Evolutionary conservation across 1,284 basidiomycete genomes (phyloP).

Genomic region (Ceratobasidium sp.): DNA sequence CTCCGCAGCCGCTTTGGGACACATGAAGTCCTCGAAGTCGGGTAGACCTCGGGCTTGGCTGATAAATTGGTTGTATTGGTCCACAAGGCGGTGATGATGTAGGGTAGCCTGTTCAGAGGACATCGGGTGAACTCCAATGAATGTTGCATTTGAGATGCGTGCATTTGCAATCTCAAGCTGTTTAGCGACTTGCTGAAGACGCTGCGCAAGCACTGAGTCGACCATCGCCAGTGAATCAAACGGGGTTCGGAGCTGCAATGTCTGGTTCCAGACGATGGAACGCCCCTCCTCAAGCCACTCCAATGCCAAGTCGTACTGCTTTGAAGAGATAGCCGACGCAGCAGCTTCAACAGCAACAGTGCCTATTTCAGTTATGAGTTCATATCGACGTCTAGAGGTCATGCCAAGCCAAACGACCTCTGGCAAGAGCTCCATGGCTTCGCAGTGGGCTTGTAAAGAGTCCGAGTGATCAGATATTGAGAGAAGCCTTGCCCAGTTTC

Average conservation of each 20-base stretch:
- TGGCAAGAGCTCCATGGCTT: slow-evolving; percentile 37
- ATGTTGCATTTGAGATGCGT: background rate
- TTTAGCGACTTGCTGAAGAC: slow-evolving; percentile 19
- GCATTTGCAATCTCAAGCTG: background rate
- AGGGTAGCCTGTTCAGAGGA: slow-evolving; percentile 15
- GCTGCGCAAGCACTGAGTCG: slow-evolving; percentile 43
- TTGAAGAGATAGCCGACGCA: slow-evolving; percentile 26
- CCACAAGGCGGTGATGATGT: slow-evolving; percentile 43
- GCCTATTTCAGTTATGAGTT: background rate
- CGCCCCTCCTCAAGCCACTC: slow-evolving; percentile 50
- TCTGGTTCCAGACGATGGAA: slow-evolving; percentile 49
- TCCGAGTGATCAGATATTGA: too few relatives aligned
- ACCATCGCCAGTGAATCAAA: slow-evolving; percentile 44
- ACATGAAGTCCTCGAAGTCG: slow-evolving; percentile 30
- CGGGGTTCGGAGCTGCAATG: slow-evolving; percentile 47
- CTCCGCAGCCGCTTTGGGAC: background rate
- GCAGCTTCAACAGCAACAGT: background rate
- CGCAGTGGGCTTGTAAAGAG: too few relatives aligned
- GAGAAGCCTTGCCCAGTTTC: too few relatives aligned
- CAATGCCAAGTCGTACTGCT: background rate
- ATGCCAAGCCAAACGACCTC: slow-evolving; percentile 39
- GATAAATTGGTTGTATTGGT: slow-evolving; percentile 44
- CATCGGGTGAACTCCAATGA: background rate
- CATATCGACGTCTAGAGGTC: slow-evolving; percentile 18
- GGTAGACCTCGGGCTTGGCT: slow-evolving; percentile 26